phyloP scores from a whole-genome alignment of 2,329 filamentous ascomycete genomes.

The Raffaelea arxii region DNA sequence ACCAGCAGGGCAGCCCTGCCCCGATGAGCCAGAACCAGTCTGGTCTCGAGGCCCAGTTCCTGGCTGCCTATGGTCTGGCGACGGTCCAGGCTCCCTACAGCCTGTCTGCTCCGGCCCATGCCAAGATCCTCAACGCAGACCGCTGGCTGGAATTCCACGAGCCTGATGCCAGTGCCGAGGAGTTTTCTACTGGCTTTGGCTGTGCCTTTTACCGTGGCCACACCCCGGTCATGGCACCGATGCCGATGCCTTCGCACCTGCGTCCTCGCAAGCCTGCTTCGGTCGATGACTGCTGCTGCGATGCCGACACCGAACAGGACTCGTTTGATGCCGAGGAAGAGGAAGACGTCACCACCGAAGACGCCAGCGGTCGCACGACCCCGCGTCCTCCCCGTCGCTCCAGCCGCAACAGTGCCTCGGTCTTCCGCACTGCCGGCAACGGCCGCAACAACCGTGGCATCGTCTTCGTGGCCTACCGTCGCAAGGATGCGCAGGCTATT shows the following conservation, averaged over 20 bases:
- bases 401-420: conserved; percentile 2
- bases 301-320: conserved; percentile 17
- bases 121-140: conserved; percentile 35
- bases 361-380: not conserved
- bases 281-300: conserved; percentile 12
- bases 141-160: conserved; percentile 46
- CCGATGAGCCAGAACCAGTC: conserved; percentile 8
- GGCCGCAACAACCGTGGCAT: conserved; percentile 37
- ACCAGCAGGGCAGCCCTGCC: conserved; percentile 11
- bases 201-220: conserved; percentile 41
- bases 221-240: conserved; percentile 5
- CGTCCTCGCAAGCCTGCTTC: conserved; percentile 5
- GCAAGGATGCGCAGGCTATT: conserved; percentile 28
- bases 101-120: conserved; percentile 39
- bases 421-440: too few relatives aligned
- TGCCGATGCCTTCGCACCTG: not conserved
- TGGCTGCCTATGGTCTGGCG: conserved; percentile 45
- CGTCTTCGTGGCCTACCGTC: conserved; percentile 46
- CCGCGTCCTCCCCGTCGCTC: not conserved
- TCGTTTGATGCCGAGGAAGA: not conserved
- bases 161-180: conserved; percentile 27
- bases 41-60: conserved; percentile 31
- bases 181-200: conserved; percentile 42
- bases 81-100: conserved; percentile 41
- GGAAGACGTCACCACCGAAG: not conserved